A percentile compares a stretch with the other conserved stretches of the same genome.
Evolutionary conservation across 2,329 filamentous ascomycete species (phyloP).

Genomic region (Cercospora brassicicola): DNA sequence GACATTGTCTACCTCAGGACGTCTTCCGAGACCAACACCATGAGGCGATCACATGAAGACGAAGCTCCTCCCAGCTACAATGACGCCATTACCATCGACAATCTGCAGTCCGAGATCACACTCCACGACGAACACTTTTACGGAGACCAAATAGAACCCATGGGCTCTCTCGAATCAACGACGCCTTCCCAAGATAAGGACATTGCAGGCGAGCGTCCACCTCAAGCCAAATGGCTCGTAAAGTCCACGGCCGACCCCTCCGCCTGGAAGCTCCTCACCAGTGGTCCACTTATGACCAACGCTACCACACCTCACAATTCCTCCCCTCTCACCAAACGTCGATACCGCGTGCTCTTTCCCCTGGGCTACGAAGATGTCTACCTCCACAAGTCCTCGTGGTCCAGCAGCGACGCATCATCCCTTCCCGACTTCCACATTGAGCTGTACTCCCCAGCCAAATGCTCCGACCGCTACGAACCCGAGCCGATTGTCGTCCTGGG

Average conservation of each 20-base stretch:
- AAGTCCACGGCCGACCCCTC: constrained; percentile 19
- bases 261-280: constrained; percentile 21
- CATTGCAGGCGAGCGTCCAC: constrained; percentile 6
- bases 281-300: constrained; percentile 26
- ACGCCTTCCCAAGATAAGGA: not conserved
- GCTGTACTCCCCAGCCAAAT: constrained; percentile 11
- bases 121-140: constrained; percentile 17
- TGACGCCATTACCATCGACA: constrained; percentile 15
- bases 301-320: constrained; percentile 19
- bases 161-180: not conserved
- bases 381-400: constrained; percentile 26
- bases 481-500: constrained; percentile 28
- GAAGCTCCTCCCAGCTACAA: constrained; percentile 19
- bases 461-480: constrained; percentile 21
- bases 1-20: constrained; percentile 17
- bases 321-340: constrained; percentile 20
- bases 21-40: constrained; percentile 13
- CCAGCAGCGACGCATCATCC: constrained; percentile 3
- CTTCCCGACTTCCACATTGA: constrained; percentile 26
- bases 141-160: constrained; percentile 14
- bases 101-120: constrained; percentile 7
- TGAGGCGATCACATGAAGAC: constrained; percentile 11
- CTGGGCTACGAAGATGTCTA: constrained; percentile 29
- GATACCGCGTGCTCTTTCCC: constrained; percentile 26
- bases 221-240: constrained; percentile 23